Conservation (phyloP, 768 basidiomycete species). For the Termitomyces sp. region DNA sequence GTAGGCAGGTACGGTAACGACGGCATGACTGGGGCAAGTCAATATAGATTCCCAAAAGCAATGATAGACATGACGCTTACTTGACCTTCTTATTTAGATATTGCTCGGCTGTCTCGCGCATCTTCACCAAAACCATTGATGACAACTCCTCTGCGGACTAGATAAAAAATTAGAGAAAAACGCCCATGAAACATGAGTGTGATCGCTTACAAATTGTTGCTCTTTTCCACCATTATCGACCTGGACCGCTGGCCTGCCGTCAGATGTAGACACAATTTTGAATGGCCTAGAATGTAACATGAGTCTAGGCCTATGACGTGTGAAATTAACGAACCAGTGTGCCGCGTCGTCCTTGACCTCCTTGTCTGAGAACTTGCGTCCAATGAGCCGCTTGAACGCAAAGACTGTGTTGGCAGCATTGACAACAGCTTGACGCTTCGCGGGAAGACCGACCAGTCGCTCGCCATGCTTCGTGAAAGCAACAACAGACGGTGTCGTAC, state of each 20-base stretch:
- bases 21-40: constrained; percentile 57
- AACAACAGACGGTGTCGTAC: constrained; percentile 97
- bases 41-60: not conserved
- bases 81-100: constrained; percentile 91
- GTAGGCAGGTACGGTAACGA: constrained; percentile 96
- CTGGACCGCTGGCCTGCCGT: constrained; percentile 76
- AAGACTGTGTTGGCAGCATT: constrained; percentile 94
- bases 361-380: constrained; percentile 87
- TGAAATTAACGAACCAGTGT: constrained; percentile 58
- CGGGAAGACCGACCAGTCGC: constrained; percentile 92
- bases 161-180: constrained; percentile 9
- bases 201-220: constrained; percentile 65
- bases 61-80: constrained; percentile 46
- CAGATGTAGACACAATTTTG: constrained; percentile 65
- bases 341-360: constrained; percentile 90
- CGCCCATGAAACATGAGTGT: not conserved
- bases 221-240: constrained; percentile 85
- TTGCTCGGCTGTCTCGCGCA: constrained; percentile 94
- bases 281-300: constrained; percentile 59
- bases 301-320: constrained; percentile 2
- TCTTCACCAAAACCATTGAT: constrained; percentile 86
- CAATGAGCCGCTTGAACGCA: constrained; percentile 92
- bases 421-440: constrained; percentile 96
- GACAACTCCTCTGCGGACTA: constrained; percentile 86
- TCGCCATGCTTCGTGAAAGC: constrained; percentile 99